Conservation (phyloP, 2,329 filamentous ascomycete species). For the Mycosphaerella sp. region DNA sequence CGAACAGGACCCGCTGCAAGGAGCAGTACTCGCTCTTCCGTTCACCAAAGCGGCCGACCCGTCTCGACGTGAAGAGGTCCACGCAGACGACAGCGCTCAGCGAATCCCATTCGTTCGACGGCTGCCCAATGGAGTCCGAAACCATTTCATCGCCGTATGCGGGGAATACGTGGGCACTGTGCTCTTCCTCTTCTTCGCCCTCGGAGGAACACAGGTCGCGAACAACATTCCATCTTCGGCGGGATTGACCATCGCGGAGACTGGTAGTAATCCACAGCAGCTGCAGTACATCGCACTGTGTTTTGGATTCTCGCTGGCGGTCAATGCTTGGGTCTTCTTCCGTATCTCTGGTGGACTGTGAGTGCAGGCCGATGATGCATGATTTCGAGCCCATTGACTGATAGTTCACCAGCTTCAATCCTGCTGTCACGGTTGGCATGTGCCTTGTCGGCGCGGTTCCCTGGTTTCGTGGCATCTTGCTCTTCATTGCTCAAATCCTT, state of each 20-base stretch:
- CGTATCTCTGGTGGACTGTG: constrained; percentile 32
- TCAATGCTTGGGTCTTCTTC: constrained; percentile 40
- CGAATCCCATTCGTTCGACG: constrained; percentile 28
- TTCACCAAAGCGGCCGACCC: constrained; percentile 32
- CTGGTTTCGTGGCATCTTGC: constrained; percentile 30
- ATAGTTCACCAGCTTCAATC: constrained; percentile 27
- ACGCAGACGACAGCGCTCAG: constrained; percentile 19
- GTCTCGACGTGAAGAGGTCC: constrained; percentile 20
- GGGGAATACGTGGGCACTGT: constrained; percentile 43
- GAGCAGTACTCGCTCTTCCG: constrained; percentile 28
- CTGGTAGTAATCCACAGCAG: constrained; percentile 34
- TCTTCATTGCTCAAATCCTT: constrained; percentile 35
- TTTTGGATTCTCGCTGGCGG: constrained; percentile 39
- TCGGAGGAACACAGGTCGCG: constrained; percentile 41
- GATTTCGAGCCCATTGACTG: not conserved
- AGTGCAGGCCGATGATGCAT: not conserved
- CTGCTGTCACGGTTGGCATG: constrained; percentile 32
- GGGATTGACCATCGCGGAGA: constrained; percentile 25
- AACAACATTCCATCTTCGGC: constrained; percentile 34
- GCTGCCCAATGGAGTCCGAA: constrained; percentile 38
- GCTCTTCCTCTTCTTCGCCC: constrained; percentile 43
- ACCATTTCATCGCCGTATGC: constrained; percentile 32
- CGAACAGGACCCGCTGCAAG: constrained; percentile 17
- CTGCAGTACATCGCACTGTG: constrained; percentile 37
- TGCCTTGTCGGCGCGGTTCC: constrained; percentile 31